Evolutionary conservation across 1,284 basidiomycete genomes (phyloP).

Genomic region (Wolfiporia cocos): DNA sequence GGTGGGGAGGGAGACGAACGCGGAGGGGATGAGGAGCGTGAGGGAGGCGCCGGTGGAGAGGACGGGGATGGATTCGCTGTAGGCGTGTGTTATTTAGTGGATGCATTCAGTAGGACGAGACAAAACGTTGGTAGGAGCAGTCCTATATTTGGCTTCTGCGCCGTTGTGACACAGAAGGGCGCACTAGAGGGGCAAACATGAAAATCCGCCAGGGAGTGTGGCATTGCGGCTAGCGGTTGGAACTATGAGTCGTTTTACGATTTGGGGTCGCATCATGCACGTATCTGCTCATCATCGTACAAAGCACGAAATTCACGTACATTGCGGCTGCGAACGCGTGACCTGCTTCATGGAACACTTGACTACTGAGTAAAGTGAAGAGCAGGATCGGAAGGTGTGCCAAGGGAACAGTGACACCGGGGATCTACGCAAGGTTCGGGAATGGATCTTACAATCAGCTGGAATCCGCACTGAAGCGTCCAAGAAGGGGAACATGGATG

Average conservation of each 20-base stretch:
- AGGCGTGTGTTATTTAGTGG: not conserved
- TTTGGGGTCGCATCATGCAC: too few relatives aligned
- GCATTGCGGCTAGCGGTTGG: too few relatives aligned
- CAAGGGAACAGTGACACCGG: conserved; percentile 70
- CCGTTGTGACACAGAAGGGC: not conserved
- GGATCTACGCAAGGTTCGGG: conserved; percentile 60
- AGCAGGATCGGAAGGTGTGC: conserved; percentile 56
- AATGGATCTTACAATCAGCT: too few relatives aligned
- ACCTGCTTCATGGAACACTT: conserved; percentile 65
- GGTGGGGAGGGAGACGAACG: conserved; percentile 58
- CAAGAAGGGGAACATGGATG: too few relatives aligned
- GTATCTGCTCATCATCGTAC: too few relatives aligned
- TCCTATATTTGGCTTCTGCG: not conserved
- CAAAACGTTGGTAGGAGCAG: not conserved
- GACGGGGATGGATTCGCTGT: conserved; percentile 51
- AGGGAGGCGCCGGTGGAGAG: conserved; percentile 51
- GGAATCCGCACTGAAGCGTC: too few relatives aligned
- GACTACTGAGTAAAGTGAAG: conserved; percentile 48
- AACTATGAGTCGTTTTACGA: too few relatives aligned
- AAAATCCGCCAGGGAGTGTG: too few relatives aligned
- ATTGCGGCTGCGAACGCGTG: conserved; percentile 63
- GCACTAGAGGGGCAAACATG: not conserved
- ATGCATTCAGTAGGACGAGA: not conserved
- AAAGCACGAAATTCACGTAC: conserved; percentile 33
- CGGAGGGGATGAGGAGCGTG: conserved; percentile 55